Conservation (phyloP, 441 rosid species). For the Croton laevigatus region DNA sequence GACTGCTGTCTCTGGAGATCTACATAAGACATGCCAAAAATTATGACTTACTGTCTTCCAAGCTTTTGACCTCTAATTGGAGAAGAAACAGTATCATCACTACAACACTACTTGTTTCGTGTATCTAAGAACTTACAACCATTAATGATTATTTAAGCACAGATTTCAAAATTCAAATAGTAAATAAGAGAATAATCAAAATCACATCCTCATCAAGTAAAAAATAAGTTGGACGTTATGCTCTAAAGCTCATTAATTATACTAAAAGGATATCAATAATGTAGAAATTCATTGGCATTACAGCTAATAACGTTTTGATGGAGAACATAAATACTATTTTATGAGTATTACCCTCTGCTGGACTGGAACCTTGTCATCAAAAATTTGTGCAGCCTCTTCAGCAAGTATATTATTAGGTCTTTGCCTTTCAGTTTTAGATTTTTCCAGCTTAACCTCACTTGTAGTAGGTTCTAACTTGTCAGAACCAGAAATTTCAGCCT, state of each 20-base stretch:
- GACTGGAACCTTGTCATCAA: constrained; percentile 60
- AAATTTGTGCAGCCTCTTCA: constrained; percentile 77
- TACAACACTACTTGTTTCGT: no score
- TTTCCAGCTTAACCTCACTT: constrained; percentile 50
- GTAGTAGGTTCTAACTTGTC: constrained; percentile 43
- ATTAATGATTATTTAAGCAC: neutral
- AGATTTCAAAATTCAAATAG: neutral
- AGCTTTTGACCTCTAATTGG: no score
- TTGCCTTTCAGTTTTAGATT: constrained; percentile 67
- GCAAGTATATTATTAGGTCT: constrained; percentile 56
- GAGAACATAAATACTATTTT: constrained; percentile 7
- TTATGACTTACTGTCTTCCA: no score
- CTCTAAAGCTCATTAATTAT: neutral
- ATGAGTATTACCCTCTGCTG: constrained; percentile 65
- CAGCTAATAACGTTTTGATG: neutral
- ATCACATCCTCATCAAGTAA: neutral
- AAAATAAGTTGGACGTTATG: neutral
- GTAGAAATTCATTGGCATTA: neutral
- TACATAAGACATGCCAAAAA: no score
- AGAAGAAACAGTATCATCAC: no score
- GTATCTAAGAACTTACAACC: neutral
- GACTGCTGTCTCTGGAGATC: no score
- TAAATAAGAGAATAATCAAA: neutral
- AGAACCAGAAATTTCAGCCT: constrained; percentile 32
- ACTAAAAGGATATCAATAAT: neutral